A percentile compares a stretch with the other conserved stretches of the same genome.
phyloP scores from a whole-genome alignment of 495 filamentous ascomycete species.

The Hyaloscypha finlandica region DNA sequence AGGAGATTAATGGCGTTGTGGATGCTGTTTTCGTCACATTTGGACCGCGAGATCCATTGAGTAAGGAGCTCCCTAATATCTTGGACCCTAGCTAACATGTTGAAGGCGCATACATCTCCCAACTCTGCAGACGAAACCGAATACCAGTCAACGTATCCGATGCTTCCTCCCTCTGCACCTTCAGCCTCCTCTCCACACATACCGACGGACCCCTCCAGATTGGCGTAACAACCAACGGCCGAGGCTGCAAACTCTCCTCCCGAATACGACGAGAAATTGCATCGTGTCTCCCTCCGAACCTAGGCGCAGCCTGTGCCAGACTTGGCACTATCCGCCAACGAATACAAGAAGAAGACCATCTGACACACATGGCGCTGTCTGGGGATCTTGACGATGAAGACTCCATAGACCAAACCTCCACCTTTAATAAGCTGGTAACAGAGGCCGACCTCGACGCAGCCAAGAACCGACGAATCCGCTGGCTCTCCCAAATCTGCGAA shows the following conservation, averaged over 20 bases:
- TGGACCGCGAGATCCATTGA: slow-evolving; percentile 52
- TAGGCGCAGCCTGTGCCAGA: slow-evolving; percentile 80
- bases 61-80: slow-evolving; percentile 36
- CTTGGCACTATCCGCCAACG: slow-evolving; percentile 74
- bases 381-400: slow-evolving; percentile 74
- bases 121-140: slow-evolving; percentile 71
- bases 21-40: slow-evolving; percentile 91
- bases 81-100: not conserved
- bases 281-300: slow-evolving; percentile 70
- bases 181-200: slow-evolving; percentile 85
- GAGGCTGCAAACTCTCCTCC: slow-evolving; percentile 90
- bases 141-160: slow-evolving; percentile 95
- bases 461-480: slow-evolving; percentile 82
- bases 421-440: slow-evolving; percentile 79
- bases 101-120: slow-evolving; percentile 67
- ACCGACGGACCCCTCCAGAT: slow-evolving; percentile 91
- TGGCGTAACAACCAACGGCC: slow-evolving; percentile 93
- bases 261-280: slow-evolving; percentile 89
- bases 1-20: slow-evolving; percentile 76
- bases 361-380: slow-evolving; percentile 41
- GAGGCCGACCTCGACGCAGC: slow-evolving; percentile 73
- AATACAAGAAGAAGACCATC: slow-evolving; percentile 79
- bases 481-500: slow-evolving; percentile 96
- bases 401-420: slow-evolving; percentile 75
- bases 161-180: slow-evolving; percentile 83